A percentile compares a stretch with the other conserved stretches of the same genome.
Evolutionary conservation across 306 rosid species (phyloP).

Genomic region (Cucurbita ficifolia): DNA sequence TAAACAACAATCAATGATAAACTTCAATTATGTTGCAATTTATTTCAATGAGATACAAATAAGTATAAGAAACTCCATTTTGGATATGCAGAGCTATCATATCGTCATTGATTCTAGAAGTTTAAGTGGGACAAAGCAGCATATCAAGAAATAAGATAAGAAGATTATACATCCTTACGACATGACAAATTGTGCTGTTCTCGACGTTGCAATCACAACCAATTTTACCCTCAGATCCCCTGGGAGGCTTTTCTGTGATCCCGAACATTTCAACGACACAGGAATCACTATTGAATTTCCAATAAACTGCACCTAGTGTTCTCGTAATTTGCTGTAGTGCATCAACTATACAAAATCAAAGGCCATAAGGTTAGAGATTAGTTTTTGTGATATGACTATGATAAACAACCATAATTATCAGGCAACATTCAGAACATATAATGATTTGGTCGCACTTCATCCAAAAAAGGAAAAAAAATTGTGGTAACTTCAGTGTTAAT

Average conservation of each 20-base stretch:
- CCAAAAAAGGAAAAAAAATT: neutral
- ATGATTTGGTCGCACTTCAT: neutral
- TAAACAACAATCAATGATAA: neutral
- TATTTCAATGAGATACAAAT: neutral
- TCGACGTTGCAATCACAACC: conserved; percentile 32
- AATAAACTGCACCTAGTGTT: conserved; percentile 52
- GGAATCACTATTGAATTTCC: conserved; percentile 51
- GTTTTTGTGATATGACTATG: neutral
- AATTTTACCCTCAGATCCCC: conserved; percentile 21
- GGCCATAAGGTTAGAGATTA: conserved; percentile 1
- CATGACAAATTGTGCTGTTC: conserved; percentile 46
- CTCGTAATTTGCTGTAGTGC: conserved; percentile 49
- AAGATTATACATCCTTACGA: conserved; percentile 44
- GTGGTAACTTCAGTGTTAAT: neutral
- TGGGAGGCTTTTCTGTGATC: conserved; percentile 25
- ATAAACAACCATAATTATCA: neutral
- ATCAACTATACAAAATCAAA: conserved; percentile 32
- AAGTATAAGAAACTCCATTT: neutral
- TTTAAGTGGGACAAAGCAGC: neutral
- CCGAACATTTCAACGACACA: conserved; percentile 46
- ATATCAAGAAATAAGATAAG: conserved; percentile 6
- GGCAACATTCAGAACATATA: neutral
- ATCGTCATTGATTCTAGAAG: neutral
- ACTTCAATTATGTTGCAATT: neutral
- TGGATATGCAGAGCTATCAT: neutral